Evolutionary conservation across 2,329 filamentous ascomycete species (phyloP).

Genomic region (Venturia oleaginea): DNA sequence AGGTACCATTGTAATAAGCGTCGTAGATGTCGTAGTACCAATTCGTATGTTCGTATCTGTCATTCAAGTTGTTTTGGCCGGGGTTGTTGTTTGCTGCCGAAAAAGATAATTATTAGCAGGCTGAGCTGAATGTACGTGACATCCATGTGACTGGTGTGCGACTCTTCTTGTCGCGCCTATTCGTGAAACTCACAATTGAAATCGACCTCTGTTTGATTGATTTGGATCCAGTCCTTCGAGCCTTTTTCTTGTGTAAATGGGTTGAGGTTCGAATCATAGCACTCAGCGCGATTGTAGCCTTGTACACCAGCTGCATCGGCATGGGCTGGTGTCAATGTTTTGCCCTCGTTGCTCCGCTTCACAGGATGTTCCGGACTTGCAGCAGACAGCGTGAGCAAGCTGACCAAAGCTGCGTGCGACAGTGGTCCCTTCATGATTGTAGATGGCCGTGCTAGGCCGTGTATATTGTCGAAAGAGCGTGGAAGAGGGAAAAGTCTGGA

Average conservation of each 20-base stretch:
- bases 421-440: neutral
- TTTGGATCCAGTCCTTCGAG: constrained; percentile 7
- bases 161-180: neutral
- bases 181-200: neutral
- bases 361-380: neutral
- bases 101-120: neutral
- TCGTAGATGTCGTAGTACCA: constrained; percentile 13
- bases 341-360: neutral
- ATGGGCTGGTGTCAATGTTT: neutral
- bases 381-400: neutral
- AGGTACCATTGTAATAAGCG: constrained; percentile 8
- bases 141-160: neutral
- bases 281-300: constrained; percentile 8
- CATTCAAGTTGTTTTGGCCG: constrained; percentile 6
- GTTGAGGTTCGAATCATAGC: constrained; percentile 9
- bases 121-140: neutral
- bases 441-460: neutral
- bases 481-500: neutral
- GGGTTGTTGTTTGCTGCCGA: neutral
- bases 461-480: neutral
- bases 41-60: constrained; percentile 4
- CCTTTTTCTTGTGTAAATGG: constrained; percentile 6
- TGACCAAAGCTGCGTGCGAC: neutral
- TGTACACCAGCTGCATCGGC: neutral
- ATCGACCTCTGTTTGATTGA: constrained; percentile 3